A percentile compares a stretch with the other conserved stretches of the same genome.
Evolutionary conservation across 805 yeast species (phyloP).

Genomic region (baker's yeast (Saccharomyces cerevisiae)): DNA sequence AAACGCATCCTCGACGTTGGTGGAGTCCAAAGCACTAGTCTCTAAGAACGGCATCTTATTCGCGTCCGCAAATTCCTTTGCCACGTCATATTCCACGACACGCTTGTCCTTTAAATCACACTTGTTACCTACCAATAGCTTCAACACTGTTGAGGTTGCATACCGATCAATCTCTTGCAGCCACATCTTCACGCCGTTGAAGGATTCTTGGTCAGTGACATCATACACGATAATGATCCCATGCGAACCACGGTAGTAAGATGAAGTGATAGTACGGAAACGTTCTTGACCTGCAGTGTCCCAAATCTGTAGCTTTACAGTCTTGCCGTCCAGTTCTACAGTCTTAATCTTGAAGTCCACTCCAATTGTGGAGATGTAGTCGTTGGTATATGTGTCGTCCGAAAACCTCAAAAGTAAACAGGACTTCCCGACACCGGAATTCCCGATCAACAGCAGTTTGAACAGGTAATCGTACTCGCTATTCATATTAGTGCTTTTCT

Average conservation of each 20-base stretch:
- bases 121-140: constrained; percentile 91
- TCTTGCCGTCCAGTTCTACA: constrained; percentile 91
- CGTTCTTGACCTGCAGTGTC: constrained; percentile 99
- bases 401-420: constrained; percentile 92
- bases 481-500: constrained; percentile 42
- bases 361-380: constrained; percentile 94
- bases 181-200: constrained; percentile 97
- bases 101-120: constrained; percentile 90
- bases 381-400: constrained; percentile 94
- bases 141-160: constrained; percentile 96
- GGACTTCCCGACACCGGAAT: constrained; percentile 97
- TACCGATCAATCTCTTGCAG: constrained; percentile 96
- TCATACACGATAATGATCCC: constrained; percentile 97
- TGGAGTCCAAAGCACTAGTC: constrained; percentile 89
- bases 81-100: constrained; percentile 91
- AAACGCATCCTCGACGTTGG: constrained; percentile 97
- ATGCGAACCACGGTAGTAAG: constrained; percentile 97
- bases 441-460: constrained; percentile 91
- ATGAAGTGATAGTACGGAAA: constrained; percentile 93
- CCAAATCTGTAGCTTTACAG: constrained; percentile 97
- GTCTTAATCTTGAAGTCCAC: constrained; percentile 90
- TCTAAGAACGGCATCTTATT: constrained; percentile 86
- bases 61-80: constrained; percentile 95
- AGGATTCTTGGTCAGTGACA: constrained; percentile 93
- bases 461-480: constrained; percentile 96